These are phyloP conservation scores for Striga hermonthica DNA, from an alignment of 305 asterid species.

Conservation along the genomic window DNA sequence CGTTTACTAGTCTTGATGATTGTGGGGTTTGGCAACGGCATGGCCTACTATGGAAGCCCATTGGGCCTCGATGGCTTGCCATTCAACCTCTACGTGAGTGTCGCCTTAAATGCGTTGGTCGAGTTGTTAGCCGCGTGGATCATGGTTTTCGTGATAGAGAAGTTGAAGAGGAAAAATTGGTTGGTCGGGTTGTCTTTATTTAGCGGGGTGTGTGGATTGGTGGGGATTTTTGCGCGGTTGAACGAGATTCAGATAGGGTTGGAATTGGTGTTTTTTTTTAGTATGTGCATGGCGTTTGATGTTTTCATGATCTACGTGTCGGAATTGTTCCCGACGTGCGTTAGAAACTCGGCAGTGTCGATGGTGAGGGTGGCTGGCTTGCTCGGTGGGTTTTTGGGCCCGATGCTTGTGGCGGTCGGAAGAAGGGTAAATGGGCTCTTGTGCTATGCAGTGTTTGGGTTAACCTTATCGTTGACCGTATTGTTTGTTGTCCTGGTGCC, in stretches of 20 bases:
- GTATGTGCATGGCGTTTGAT: neutral
- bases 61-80: conserved; percentile 2
- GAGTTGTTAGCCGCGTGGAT: neutral
- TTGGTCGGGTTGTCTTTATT: neutral
- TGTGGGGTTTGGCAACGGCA: neutral
- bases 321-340: conserved; percentile 3
- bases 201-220: neutral
- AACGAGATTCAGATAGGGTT: neutral
- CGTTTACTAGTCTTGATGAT: neutral
- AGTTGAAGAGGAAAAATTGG: neutral
- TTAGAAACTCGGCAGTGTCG: neutral
- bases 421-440: neutral
- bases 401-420: neutral
- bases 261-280: neutral
- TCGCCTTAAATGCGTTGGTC: neutral
- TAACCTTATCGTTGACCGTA: neutral
- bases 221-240: neutral
- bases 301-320: neutral
- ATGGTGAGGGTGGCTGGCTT: neutral
- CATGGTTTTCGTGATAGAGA: neutral
- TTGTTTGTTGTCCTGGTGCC: neutral
- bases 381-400: neutral
- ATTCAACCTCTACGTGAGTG: neutral
- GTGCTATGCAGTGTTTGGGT: neutral
- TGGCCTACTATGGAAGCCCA: neutral